Evolutionary conservation across 805 yeast genomes (phyloP).

Genomic region (Danielia reshetovae): DNA sequence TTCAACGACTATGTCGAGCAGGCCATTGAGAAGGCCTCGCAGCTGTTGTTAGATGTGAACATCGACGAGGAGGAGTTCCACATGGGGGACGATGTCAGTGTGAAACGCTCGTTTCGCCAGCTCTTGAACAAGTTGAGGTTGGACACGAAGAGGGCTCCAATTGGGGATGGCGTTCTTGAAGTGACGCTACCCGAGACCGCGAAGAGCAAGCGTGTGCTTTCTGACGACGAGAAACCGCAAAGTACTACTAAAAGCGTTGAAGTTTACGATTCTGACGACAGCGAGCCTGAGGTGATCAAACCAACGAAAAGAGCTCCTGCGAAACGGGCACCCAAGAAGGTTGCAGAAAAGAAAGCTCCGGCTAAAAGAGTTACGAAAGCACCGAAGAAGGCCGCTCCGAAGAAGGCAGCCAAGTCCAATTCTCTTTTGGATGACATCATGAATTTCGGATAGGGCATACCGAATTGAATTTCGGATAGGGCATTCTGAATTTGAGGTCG

Average conservation of each 20-base stretch:
- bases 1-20: conserved; percentile 58
- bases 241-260: background rate
- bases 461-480: too few relatives aligned
- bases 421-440: too few relatives aligned
- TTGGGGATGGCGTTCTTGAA: conserved; percentile 2
- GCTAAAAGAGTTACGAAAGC: conserved; percentile 1
- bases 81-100: conserved; percentile 22
- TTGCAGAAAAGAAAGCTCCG: background rate
- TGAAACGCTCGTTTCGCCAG: conserved; percentile 13
- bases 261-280: background rate
- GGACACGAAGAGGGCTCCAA: conserved; percentile 9
- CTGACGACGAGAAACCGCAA: conserved; percentile 1
- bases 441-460: too few relatives aligned
- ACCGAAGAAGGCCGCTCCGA: too few relatives aligned
- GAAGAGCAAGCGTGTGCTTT: too few relatives aligned
- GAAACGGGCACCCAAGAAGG: conserved; percentile 3
- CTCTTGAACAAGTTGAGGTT: conserved; percentile 14
- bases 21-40: conserved; percentile 52
- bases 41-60: conserved; percentile 43
- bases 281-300: conserved; percentile 1
- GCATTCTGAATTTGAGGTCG: too few relatives aligned
- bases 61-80: conserved; percentile 36
- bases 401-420: too few relatives aligned
- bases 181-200: background rate
- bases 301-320: conserved; percentile 1